Base-by-base conservation (phyloP, 768 basidiomycete genomes). In the Hypholoma sublateritium region DNA sequence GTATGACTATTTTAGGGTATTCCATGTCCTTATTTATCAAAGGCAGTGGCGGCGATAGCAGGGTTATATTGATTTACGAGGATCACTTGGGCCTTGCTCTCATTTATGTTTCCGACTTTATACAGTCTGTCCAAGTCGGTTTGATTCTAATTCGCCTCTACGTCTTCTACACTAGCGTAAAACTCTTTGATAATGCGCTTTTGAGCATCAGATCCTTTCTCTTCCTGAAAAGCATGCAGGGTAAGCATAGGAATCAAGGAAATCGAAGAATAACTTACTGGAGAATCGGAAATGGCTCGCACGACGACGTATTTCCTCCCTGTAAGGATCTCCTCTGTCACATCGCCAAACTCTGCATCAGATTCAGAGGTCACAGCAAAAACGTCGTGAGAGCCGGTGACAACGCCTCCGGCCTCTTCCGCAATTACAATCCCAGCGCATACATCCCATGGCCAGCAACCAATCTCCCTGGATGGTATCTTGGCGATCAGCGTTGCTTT, bases 381-480 rank as follows among this genome's bases (percentile, higher is more conserved):
- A 8, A 71, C 70, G 19, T 70, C 72, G 50, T 87, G 79, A 48
- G 86, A 86, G 34, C 92, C 93, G 16, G 89, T 87, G 28, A 91
- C 85, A 11, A 87, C 74, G 13, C 88, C 84, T 5, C 96, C 96
- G 0, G 95, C 91, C 69, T 96, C 96, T 59, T 91, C 82, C 0
- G 91, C 89, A 58, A 98, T 95, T 62, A 96, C 87, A 12, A 91
- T 86, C 0, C 95, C 96, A 2, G 96, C 94, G 63, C 88, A 93
- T 42, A 95, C 89, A 70, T 95, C 91, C 94, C 93, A 95, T 13
- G 89, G 84, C 78, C 79, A 81, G 60, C 80, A 82, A 21, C 93
- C 93, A 59, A 95, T 88, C 70, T 93, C 91, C 88, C 89, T 89
- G 58, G 25, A 21, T 17, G 11, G 37, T 35, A 35, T 25, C 17